These are phyloP conservation scores for Metschnikowia borealis DNA, from an alignment of 805 yeast species.

Conservation along the genomic window DNA sequence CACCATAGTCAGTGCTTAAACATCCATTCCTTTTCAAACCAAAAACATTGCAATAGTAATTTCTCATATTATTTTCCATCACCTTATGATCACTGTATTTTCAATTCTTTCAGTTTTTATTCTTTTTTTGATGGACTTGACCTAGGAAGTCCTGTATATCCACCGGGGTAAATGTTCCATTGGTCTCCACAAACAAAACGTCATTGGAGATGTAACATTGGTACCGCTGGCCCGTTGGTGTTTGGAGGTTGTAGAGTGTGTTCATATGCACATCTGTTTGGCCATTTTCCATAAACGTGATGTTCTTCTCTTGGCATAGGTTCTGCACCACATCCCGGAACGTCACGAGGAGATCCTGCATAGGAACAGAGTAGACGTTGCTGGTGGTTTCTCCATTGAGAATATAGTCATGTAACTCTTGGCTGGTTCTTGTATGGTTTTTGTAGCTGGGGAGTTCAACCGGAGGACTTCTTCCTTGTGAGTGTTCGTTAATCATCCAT, in stretches of 20 bases:
- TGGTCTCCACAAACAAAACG: slow-evolving; percentile 50
- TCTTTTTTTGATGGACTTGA: not conserved
- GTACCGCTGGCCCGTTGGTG: slow-evolving; percentile 29
- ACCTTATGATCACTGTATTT: too few relatives aligned
- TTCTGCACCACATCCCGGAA: slow-evolving; percentile 65
- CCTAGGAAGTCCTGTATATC: slow-evolving; percentile 3
- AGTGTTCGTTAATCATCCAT: not conserved
- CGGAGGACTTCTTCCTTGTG: not conserved
- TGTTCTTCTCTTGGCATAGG: slow-evolving; percentile 49
- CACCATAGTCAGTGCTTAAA: too few relatives aligned
- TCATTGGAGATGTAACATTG: slow-evolving; percentile 59
- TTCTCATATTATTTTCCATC: too few relatives aligned
- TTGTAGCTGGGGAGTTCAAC: slow-evolving; percentile 4
- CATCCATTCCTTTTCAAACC: too few relatives aligned
- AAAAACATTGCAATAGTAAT: too few relatives aligned
- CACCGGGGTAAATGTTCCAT: slow-evolving; percentile 41
- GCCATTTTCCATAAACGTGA: slow-evolving; percentile 37
- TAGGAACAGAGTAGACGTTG: slow-evolving; percentile 37
- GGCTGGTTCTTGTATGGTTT: not conserved
- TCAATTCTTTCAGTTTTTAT: too few relatives aligned
- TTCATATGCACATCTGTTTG: slow-evolving; percentile 30
- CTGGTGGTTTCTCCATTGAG: slow-evolving; percentile 2
- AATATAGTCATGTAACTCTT: not conserved
- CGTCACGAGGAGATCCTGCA: slow-evolving; percentile 41
- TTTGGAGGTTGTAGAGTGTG: slow-evolving; percentile 41